phyloP scores from a whole-genome alignment of 192 early-diverging fungal genomes.

The Podila verticillata region DNA sequence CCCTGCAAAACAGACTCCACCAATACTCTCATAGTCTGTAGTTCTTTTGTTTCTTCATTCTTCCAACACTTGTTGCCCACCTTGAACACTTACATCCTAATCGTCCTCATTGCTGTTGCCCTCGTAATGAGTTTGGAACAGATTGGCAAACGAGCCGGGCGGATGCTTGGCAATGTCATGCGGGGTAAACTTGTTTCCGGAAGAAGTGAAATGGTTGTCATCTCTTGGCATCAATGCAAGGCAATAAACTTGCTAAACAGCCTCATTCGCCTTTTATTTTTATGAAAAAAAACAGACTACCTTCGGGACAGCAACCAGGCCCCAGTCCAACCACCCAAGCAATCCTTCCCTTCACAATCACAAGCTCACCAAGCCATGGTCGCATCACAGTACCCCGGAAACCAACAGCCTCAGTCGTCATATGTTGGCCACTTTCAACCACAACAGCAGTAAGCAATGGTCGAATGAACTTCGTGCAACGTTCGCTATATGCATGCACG shows the following conservation, averaged over 20 bases:
- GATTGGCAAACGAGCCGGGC: constrained; percentile 28
- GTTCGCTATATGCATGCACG: no score
- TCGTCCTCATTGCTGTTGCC: constrained; percentile 18
- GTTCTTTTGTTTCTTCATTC: neutral
- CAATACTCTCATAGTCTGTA: no score
- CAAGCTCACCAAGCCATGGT: constrained; percentile 32
- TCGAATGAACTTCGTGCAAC: neutral
- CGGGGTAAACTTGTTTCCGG: constrained; percentile 27
- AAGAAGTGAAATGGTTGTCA: neutral
- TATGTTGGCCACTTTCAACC: neutral
- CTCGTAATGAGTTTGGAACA: constrained; percentile 45
- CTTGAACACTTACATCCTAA: constrained; percentile 7
- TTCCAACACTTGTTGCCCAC: neutral
- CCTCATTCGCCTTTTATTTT: no score
- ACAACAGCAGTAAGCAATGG: neutral
- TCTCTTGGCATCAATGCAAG: neutral
- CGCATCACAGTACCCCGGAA: constrained; percentile 24
- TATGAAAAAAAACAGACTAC: constrained; percentile 13
- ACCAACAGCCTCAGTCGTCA: neutral
- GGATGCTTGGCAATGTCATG: constrained; percentile 28
- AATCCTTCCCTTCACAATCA: constrained; percentile 38
- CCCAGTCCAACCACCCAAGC: constrained; percentile 20
- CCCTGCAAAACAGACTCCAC: neutral
- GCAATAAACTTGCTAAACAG: neutral
- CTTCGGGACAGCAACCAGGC: constrained; percentile 12